Base-by-base conservation (phyloP, 2,329 filamentous ascomycete species). In the Chrysosporium queenslandicum region DNA sequence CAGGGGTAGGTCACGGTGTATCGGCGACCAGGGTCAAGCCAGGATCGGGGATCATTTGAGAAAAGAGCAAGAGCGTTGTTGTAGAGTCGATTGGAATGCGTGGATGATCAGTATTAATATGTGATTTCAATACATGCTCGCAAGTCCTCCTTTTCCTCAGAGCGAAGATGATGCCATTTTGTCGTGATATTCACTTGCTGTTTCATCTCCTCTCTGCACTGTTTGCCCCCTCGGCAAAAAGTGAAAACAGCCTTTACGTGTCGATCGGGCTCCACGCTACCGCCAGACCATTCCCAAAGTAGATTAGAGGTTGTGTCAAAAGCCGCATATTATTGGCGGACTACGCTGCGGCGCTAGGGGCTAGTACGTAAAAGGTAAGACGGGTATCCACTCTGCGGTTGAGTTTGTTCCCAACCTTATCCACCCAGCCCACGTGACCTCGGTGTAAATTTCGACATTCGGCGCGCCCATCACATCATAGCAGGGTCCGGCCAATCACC, bases 341-440 rank as follows among this genome's bases (percentile, higher is more conserved):
- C n/a, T n/a, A n/a, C n/a, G n/a, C n/a, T n/a, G n/a, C n/a, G n/a
- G n/a, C n/a, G 20, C 11, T 3, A n/a, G 9, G 12, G 6, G 20
- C 50, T 56, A 56, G 36, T 12, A 49, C 32, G 7, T 2, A 45
- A 39, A n/a, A 5, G 46, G 53, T 7, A 30, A 41, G 27, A 30
- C 6, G 12, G 8, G 11, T 9, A 4, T 21, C 47, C 32, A 37
- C 32, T 39, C 12, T 45, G 25, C 1, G 4, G n/a, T 32, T 20
- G 11, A n/a, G 32, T 21, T 8, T 3, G 6, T 25, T 20, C n/a
- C 16, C 16, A 4, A n/a, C 8, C 23, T 21, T n/a, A n/a, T n/a
- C n/a, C n/a, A n/a, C n/a, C 14, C 8, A 11, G 4, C 18, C 36
- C 49, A 52, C 49, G 43, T 55, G 50, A 53, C 39, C 20, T 32